Evolutionary conservation across 129 eudicot genomes (phyloP).

Genomic region (Calendula officinalis): DNA sequence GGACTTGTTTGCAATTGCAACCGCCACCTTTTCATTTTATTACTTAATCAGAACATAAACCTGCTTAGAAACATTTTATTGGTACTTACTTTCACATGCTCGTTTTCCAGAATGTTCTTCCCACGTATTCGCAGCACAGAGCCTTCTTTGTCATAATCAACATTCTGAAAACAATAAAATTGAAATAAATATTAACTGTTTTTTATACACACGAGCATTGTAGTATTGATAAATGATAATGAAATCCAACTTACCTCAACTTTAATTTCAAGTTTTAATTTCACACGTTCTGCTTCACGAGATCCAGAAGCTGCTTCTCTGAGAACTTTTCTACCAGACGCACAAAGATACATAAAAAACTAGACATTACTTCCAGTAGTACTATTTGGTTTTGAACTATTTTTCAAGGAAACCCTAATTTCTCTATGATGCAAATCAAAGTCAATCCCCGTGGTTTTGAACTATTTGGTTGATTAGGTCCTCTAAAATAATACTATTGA

Average conservation of each 20-base stretch:
- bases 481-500: not conserved
- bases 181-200: not conserved
- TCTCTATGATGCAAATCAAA: not conserved
- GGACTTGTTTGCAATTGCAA: not conserved
- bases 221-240: not conserved
- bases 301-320: constrained; percentile 94
- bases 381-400: too few relatives aligned
- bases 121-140: constrained; percentile 83
- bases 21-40: constrained; percentile 13
- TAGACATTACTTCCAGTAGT: constrained; percentile 7
- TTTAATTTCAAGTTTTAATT: constrained; percentile 75
- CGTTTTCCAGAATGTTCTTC: constrained; percentile 82
- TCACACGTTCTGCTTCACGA: constrained; percentile 91
- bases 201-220: not conserved
- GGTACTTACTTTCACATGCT: constrained; percentile 74
- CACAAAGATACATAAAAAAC: not conserved
- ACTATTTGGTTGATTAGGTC: not conserved
- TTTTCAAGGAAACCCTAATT: not conserved
- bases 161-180: constrained; percentile 42
- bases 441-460: not conserved
- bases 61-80: not conserved
- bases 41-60: not conserved
- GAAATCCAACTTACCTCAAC: constrained; percentile 64
- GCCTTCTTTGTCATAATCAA: constrained; percentile 96
- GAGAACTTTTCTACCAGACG: constrained; percentile 65